These are phyloP conservation scores for Paramecium primaurelia DNA, from an alignment of 73 alveolate species.

Conservation along the genomic window DNA sequence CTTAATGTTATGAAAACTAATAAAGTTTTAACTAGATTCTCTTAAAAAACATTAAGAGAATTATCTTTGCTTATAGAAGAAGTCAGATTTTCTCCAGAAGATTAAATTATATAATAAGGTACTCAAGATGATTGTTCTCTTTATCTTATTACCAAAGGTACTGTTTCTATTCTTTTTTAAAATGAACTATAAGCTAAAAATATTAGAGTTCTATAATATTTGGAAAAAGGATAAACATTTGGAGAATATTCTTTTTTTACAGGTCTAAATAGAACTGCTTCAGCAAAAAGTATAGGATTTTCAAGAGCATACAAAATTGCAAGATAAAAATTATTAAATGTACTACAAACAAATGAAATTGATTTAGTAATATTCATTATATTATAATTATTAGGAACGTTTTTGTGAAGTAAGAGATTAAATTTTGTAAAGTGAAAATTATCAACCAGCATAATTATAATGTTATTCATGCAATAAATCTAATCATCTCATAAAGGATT, in stretches of 20 bases:
- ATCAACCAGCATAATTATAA: neutral
- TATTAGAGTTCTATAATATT: neutral
- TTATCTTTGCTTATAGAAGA: conserved; percentile 20
- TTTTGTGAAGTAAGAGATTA: conserved; percentile 38
- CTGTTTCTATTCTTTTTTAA: neutral
- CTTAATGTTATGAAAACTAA: neutral
- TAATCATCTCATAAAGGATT: conserved; percentile 4
- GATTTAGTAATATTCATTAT: neutral
- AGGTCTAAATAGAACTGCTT: conserved; percentile 60
- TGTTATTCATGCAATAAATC: neutral
- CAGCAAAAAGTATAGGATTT: conserved; percentile 63
- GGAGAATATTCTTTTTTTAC: conserved; percentile 74
- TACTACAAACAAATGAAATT: neutral
- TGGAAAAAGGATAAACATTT: conserved; percentile 56
- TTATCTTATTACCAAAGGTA: conserved; percentile 38
- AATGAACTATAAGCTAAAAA: neutral
- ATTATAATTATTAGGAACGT: neutral
- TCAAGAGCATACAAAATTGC: conserved; percentile 59
- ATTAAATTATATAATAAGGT: neutral
- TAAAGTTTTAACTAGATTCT: neutral
- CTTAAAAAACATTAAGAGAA: conserved; percentile 32
- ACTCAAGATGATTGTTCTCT: conserved; percentile 49
- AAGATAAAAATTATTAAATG: neutral
- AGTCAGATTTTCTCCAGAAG: conserved; percentile 59
- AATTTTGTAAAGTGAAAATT: neutral